These are phyloP conservation scores for Cymbidium sinense DNA, from an alignment of 106 monocot genomes.

Conservation along the genomic window DNA sequence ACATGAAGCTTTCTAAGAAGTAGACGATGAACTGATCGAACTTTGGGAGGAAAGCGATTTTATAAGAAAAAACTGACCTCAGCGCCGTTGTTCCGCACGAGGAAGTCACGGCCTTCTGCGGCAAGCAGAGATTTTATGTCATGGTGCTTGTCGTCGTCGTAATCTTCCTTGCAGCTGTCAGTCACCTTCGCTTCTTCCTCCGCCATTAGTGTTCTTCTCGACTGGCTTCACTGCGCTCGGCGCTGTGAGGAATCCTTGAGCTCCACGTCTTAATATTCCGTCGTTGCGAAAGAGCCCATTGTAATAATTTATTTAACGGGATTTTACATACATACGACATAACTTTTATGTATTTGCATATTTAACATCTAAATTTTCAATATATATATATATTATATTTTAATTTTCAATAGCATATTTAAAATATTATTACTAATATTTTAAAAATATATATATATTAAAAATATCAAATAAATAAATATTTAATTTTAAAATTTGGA, in stretches of 20 bases:
- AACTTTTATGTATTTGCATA: too few relatives aligned
- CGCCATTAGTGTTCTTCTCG: constrained; percentile 8
- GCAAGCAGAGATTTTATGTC: constrained; percentile 37
- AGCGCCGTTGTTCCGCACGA: constrained; percentile 52
- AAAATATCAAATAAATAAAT: too few relatives aligned
- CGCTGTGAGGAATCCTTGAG: neutral
- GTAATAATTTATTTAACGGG: too few relatives aligned
- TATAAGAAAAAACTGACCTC: constrained; percentile 18
- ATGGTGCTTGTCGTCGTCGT: neutral
- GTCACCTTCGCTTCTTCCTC: constrained; percentile 1
- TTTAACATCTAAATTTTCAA: too few relatives aligned
- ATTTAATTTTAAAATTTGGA: too few relatives aligned
- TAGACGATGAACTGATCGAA: neutral
- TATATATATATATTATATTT: too few relatives aligned
- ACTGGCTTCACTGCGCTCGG: neutral
- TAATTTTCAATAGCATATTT: too few relatives aligned
- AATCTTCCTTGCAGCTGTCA: neutral
- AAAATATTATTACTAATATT: too few relatives aligned
- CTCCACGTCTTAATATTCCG: too few relatives aligned
- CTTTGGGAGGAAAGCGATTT: neutral
- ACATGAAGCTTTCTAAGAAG: neutral
- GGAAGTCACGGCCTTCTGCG: constrained; percentile 40
- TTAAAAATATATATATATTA: too few relatives aligned
- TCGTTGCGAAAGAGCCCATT: too few relatives aligned
- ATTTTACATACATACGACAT: too few relatives aligned